Evolutionary conservation across 495 filamentous ascomycete genomes (phyloP).

Genomic region (Penicillium egyptiacum): DNA sequence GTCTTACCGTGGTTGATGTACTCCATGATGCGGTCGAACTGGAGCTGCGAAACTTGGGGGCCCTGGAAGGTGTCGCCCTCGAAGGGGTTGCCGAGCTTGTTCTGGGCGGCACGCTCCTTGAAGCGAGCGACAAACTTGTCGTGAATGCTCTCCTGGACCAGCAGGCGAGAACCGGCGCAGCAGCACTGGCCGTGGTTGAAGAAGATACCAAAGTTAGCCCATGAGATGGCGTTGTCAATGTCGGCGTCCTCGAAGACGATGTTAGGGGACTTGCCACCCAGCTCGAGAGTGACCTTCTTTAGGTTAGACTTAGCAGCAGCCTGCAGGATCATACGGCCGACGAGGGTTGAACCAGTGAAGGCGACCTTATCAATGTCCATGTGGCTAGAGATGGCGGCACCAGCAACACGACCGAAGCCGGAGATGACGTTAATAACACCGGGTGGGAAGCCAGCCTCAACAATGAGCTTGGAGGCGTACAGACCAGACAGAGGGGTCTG

Average conservation of each 20-base stretch:
- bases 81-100: conserved; percentile 94
- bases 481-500: conserved; percentile 93
- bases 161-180: conserved; percentile 93
- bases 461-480: conserved; percentile 73
- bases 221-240: conserved; percentile 93
- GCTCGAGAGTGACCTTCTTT: conserved; percentile 99
- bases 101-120: conserved; percentile 78
- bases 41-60: conserved; percentile 90
- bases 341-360: conserved; percentile 92
- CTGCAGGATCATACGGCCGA: conserved; percentile 94
- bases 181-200: conserved; percentile 99
- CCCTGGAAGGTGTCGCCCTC: conserved; percentile 88
- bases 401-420: conserved; percentile 84
- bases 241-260: conserved; percentile 96
- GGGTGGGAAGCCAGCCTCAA: conserved; percentile 94
- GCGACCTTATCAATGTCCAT: conserved; percentile 99
- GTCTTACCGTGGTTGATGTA: conserved; percentile 93
- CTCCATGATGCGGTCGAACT: conserved; percentile 97
- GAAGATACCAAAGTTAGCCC: conserved; percentile 99
- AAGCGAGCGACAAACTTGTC: conserved; percentile 89
- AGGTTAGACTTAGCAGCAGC: conserved; percentile 91
- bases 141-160: conserved; percentile 94
- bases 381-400: conserved; percentile 88
- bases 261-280: conserved; percentile 97
- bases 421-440: conserved; percentile 96